Base-by-base conservation (phyloP, 345 rosid genomes). In the Salix brachista region DNA sequence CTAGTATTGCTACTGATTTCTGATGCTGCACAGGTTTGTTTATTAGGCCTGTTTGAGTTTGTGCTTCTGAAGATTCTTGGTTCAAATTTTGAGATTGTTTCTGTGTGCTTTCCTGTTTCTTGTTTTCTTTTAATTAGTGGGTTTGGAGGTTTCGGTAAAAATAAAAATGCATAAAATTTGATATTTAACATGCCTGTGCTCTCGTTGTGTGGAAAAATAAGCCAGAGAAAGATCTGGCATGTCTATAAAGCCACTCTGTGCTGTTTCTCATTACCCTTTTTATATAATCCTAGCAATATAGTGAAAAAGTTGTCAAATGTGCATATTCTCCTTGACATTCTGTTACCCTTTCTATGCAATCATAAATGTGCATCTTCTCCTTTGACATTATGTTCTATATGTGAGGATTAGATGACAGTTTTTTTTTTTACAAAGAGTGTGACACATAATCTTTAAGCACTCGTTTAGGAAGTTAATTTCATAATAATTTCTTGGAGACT, bases 1-100 rank as follows among this genome's bases (percentile, higher is more conserved):
- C 97, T 92, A 75, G 93, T 94, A 36, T 83, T 94, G 84, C 85
- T 94, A 61, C 83, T 94, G 88, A 92, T 94, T 80, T 94, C 98
- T 58, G 97, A 94, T 88, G 92, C 97, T 75, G 97, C 98, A 68
- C 98, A 94, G 91, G 98, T 92, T 78, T 74, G 77, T 73, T 8
- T 48, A 41, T 30, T 32, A 58, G 12, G 1, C 8, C n/a, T 46
- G 60, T 46, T 16, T 41, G 18, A 9, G 6, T 11, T 61, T 8
- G 9, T 60, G 12, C 16, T n/a, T n/a, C 25, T 52, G 14, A 11
- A 28, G 44, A 37, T 61, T n/a, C 60, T 58, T 13, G 3, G 44
- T n/a, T 58, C 67, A 60, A 73, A 19, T 50, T 71, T 8, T 16
- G 36, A 19, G 30, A 30, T 32, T 19, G 4, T 12, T 17, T 14